Evolutionary conservation across 768 basidiomycete species (phyloP).

Genomic region (Symmetrospora coprosmae): DNA sequence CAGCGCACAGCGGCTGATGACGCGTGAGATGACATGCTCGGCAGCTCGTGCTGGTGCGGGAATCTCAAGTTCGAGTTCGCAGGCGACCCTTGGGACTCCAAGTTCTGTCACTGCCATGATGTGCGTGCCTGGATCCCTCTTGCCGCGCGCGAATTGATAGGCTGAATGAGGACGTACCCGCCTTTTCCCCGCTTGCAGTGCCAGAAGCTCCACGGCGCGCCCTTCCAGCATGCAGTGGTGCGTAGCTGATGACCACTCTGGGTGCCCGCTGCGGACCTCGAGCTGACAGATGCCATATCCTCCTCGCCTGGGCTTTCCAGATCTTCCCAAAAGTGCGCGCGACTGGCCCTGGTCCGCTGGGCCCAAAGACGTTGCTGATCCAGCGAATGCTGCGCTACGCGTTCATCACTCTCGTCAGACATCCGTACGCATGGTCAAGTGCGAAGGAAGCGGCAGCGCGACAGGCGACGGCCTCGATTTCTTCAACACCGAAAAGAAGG

Average conservation of each 20-base stretch:
- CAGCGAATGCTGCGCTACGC: background rate
- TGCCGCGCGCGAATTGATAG: too few relatives aligned
- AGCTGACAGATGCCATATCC: too few relatives aligned
- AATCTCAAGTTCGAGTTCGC: constrained; percentile 13
- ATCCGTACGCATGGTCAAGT: constrained; percentile 10
- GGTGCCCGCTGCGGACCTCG: background rate
- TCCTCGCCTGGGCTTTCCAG: too few relatives aligned
- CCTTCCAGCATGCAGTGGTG: constrained; percentile 19
- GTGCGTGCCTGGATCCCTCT: background rate
- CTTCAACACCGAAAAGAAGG: constrained; percentile 8
- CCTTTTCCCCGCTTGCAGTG: background rate
- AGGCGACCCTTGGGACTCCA: constrained; percentile 18
- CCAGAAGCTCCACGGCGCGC: constrained; percentile 15
- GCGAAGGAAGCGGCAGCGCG: background rate
- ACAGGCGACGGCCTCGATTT: background rate
- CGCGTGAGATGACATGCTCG: too few relatives aligned
- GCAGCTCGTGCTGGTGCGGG: constrained; percentile 19
- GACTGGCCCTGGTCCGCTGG: too few relatives aligned
- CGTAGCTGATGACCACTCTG: background rate
- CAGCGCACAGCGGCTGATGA: too few relatives aligned
- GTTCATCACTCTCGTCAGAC: background rate
- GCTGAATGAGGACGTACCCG: too few relatives aligned
- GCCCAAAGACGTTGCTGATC: background rate
- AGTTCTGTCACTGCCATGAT: constrained; percentile 19
- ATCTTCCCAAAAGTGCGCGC: constrained; percentile 15